Base-by-base conservation (phyloP, 2,329 filamentous ascomycete species). In the Ophiostoma australiae region DNA sequence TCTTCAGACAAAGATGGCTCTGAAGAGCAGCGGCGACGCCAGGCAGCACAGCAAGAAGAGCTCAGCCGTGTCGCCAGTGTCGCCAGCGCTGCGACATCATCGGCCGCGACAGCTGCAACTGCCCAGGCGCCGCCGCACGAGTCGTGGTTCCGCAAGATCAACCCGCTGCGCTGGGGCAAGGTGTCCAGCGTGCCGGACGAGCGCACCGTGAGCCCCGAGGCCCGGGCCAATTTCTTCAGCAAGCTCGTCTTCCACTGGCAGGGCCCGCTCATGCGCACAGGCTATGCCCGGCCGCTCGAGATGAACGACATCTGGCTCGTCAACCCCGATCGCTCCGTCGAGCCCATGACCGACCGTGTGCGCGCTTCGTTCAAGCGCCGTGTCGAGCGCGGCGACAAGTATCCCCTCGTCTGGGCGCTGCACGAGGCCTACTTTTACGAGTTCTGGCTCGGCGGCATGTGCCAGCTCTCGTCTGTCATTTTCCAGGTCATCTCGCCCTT, bases 171-270 rank as follows among this genome's bases (percentile, higher is more conserved):
- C 77, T 90, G 88, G 88, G 85, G 87, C 4, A 73, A 78, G 44
- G 79, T 84, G 1, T 86, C 87, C 1, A 81, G 85, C 0, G 81
- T 90, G 0, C 88, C 89, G 52, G 79, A 84, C 67, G 82, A 84
- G 75, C 82, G 83, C 71, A 76, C 75, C 7, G 78, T 83, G 0
- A 93, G 88, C 6, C 86, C 86, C 73, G 94, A 97, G 80, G 84
- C 92, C 77, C 84, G 82, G 4, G 94, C 94, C 5, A 82, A 86
- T 1, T 90, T 93, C 76, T 85, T 95, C 74, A 97, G 92, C 80
- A 78, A 84, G 71, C 78, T 97, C 31, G 90, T 90, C 4, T 98
- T 97, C 77, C 88, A 93, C 78, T 98, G 94, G 94, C 94, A 97
- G 85, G 88, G 89, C 0, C 90, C 92, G 1, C 78, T 98, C 70